Base-by-base conservation (phyloP, 1,284 basidiomycete species). In the Anthracocystis panici-leucophaei region DNA sequence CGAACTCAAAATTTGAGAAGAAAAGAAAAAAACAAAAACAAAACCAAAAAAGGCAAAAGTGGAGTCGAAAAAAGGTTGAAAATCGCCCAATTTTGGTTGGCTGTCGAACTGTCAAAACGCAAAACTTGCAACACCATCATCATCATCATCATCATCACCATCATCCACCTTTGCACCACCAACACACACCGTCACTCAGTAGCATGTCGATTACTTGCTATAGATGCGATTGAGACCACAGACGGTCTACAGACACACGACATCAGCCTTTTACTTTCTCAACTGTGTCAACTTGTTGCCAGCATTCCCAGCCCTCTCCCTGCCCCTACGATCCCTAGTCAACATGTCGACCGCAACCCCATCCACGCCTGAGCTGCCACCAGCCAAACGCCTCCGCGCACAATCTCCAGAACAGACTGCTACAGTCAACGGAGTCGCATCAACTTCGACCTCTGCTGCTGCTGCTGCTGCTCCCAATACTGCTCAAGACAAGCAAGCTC, bases 361-460 rank as follows among this genome's bases (percentile, higher is more conserved):
- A 4, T 49, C 49, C 38, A 69, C 71, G 18, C 71, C 71, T 2
- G 63, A 63, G 48, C 59, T 58, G 23, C 69, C 69, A 48, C 66
- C 66, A 23, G 63, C 66, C 7, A 75, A 75, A 53, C 66, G 72
- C 18, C 49, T 62, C 46, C 72, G 72, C 42, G 63, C 72, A 3
- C 55, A 56, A 44, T 69, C 62, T 38, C 71, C 71, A n/a, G 52
- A 62, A 27, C 58, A 65, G 25, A 2, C 42, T 2, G 5, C 40
- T 3, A 7, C 38, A 6, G 12, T 8, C 12, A 57, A 55, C n/a
- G 45, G 40, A n/a, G 4, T 5, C 18, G 62, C 54, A 14, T 55
- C 45, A 18, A 41, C 70, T 6, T 65, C 68, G 1, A 59, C 57
- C 9, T 60, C 65, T 5, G 45, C 25, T 18, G 52, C 64, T 14